Evolutionary conservation across 345 rosid species (phyloP).

Genomic region (Eutrema yunnanense): DNA sequence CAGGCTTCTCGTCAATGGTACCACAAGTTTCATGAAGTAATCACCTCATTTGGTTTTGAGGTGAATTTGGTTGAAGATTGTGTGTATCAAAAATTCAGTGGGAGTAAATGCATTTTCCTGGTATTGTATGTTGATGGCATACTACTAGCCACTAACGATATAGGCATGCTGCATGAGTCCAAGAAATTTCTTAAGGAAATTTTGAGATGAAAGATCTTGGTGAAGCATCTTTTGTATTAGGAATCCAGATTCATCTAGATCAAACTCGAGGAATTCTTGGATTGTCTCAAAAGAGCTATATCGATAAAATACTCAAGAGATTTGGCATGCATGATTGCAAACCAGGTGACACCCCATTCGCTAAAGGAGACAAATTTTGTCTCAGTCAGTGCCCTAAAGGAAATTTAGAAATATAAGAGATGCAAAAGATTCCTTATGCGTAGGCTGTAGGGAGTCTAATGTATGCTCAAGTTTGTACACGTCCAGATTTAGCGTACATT

Average conservation of each 20-base stretch:
- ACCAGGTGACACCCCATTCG: background rate
- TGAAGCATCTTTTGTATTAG: too few species aligned
- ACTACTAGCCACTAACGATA: too few species aligned
- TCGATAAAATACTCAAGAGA: background rate
- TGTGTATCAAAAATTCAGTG: too few species aligned
- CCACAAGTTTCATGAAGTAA: background rate
- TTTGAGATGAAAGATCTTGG: too few species aligned
- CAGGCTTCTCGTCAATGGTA: background rate
- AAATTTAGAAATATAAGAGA: background rate
- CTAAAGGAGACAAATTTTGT: background rate
- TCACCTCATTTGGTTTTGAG: too few species aligned
- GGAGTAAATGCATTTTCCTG: too few species aligned
- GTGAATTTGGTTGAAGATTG: too few species aligned
- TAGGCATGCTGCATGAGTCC: too few species aligned
- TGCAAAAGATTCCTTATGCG: background rate
- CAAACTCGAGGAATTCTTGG: too few species aligned
- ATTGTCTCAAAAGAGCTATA: background rate
- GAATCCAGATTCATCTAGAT: too few species aligned
- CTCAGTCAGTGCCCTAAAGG: background rate
- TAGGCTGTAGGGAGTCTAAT: background rate
- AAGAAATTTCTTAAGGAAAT: too few species aligned
- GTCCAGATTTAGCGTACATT: background rate
- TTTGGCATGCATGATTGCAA: background rate
- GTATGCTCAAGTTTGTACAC: background rate
- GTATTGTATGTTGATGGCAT: too few species aligned